Base-by-base conservation (phyloP, 257 asterid genomes). In the Solanum corneliomulleri region DNA sequence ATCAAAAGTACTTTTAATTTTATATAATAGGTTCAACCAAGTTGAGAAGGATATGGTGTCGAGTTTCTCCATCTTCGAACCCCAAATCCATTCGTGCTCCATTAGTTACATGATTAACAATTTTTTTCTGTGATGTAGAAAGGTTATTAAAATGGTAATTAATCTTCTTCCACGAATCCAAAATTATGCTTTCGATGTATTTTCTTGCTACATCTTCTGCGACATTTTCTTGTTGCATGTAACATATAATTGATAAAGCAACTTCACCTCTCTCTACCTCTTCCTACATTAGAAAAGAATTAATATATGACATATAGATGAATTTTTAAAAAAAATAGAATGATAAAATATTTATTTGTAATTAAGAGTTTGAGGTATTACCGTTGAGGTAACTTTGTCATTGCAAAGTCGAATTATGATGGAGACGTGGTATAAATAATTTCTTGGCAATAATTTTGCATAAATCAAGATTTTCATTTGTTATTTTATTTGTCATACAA, bases 241-340 rank as follows among this genome's bases (percentile, higher is more conserved):
- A 88, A 72, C 98, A 94, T 9, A 86, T 37, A 60, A 94, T 92
- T 33, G 98, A 93, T 4, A 93, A 92, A 37, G 96, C 91, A 2
- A 93, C 93, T 33, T 94, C 95, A 5, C 96, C 97, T 87, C 96
- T 89, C 88, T 89, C 94, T 80, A 89, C 37, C 75, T 93, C 98
- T 14, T 91, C 95, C 98, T 93, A 74, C 37, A 27, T 31, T 15
- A 23, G 4, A 23, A 21, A 11, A 66, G 6, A 11, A 5, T 23
- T 44, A 44, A 7, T 39, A 7, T 39, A 7, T 1, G 2, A 64
- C 4, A 11, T 23, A 62, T 9, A 1, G 3, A 5, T 3, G 18
- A n/a, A 2, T 41, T 35, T 35, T 35, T 27, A n/a, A n/a, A n/a
- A n/a, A n/a, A n/a, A 49, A 44, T 21, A 1, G n/a, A 56, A 13